Conservation (phyloP, 768 basidiomycete genomes). For the Rhodocollybia butyracea region DNA sequence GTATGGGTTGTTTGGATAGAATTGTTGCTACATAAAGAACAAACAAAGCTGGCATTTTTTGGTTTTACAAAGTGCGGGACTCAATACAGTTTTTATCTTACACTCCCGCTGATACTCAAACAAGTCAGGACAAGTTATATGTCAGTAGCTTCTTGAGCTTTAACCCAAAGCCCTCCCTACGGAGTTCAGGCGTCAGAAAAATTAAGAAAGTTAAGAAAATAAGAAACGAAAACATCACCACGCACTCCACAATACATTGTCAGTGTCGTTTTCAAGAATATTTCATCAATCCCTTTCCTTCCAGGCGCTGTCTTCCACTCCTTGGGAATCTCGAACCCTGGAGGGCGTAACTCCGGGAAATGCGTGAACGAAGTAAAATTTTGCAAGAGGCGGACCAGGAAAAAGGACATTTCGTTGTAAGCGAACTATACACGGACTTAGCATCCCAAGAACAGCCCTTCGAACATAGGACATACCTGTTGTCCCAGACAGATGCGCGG, state of each 20-base stretch:
- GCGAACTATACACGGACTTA: constrained; percentile 19
- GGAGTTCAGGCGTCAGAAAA: neutral
- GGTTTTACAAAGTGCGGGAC: too few species aligned
- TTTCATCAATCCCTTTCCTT: constrained; percentile 46
- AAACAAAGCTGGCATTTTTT: too few species aligned
- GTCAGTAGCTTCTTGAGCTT: constrained; percentile 40
- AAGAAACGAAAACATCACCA: too few species aligned
- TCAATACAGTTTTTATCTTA: too few species aligned
- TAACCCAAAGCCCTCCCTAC: constrained; percentile 56
- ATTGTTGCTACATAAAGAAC: too few species aligned
- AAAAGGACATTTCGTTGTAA: constrained; percentile 48
- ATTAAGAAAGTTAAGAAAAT: neutral
- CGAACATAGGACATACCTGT: constrained; percentile 37
- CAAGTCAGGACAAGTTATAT: too few species aligned
- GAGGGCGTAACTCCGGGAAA: constrained; percentile 42
- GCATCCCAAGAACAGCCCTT: too few species aligned
- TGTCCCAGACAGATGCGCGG: constrained; percentile 31
- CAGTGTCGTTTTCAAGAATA: constrained; percentile 51
- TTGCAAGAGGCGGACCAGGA: constrained; percentile 62
- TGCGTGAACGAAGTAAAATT: constrained; percentile 47
- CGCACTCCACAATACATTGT: constrained; percentile 51
- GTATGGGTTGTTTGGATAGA: too few species aligned
- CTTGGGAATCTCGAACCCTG: constrained; percentile 40
- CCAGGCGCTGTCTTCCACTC: constrained; percentile 44
- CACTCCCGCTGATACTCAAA: constrained; percentile 16